phyloP scores from a whole-genome alignment of 495 filamentous ascomycete species.

The Penicillium dipodomyicola region DNA sequence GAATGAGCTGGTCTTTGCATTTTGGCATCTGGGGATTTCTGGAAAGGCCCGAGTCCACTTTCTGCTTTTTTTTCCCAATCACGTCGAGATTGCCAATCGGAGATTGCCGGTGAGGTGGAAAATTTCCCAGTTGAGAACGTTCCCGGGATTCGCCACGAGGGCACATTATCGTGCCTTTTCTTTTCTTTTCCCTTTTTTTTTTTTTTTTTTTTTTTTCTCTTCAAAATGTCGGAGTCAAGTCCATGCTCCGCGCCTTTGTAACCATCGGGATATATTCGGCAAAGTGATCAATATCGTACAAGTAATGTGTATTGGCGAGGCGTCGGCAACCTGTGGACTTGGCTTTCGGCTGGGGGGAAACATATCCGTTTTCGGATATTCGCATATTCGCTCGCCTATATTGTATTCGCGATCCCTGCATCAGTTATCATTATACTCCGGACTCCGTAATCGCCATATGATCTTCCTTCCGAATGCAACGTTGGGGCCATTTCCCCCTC shows the following conservation, averaged over 20 bases:
- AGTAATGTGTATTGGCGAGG: too few species aligned
- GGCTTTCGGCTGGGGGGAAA: too few species aligned
- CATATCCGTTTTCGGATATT: too few species aligned
- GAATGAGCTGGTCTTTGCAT: neutral
- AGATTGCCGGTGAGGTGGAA: conserved; percentile 16
- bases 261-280: neutral
- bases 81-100: conserved; percentile 10
- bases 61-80: conserved; percentile 13
- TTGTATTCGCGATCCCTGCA: too few species aligned
- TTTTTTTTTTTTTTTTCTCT: too few species aligned
- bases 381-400: too few species aligned
- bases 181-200: too few species aligned
- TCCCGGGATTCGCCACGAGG: conserved; percentile 8
- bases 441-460: too few species aligned
- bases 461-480: conserved; percentile 17
- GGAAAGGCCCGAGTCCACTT: conserved; percentile 15
- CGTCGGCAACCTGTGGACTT: too few species aligned
- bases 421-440: too few species aligned
- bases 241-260: conserved; percentile 8
- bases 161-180: neutral
- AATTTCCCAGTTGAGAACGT: conserved; percentile 10
- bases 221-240: conserved; percentile 12
- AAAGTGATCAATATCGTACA: too few species aligned
- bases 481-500: conserved; percentile 23
- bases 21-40: conserved; percentile 10